These are phyloP conservation scores for Pugionium dolabratum DNA, from an alignment of 345 rosid genomes.

Conservation along the genomic window DNA sequence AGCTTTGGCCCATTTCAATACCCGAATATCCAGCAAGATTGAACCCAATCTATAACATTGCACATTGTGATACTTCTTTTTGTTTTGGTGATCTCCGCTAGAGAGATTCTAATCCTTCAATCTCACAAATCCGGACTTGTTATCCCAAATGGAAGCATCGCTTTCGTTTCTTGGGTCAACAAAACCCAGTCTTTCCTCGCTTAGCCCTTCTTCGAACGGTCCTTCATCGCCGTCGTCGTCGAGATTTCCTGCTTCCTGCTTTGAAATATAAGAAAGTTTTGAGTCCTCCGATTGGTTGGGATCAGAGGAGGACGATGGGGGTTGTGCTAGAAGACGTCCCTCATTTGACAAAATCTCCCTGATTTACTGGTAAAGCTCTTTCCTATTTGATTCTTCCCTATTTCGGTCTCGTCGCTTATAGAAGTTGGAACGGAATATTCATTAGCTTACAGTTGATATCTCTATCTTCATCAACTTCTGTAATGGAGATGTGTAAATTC, in stretches of 20 bases:
- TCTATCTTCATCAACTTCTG: too few relatives aligned
- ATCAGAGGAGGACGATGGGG: constrained; percentile 45
- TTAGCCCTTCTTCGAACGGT: constrained; percentile 30
- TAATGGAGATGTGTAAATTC: too few relatives aligned
- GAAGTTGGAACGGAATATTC: too few relatives aligned
- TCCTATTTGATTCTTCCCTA: not conserved
- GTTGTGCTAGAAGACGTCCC: constrained; percentile 82
- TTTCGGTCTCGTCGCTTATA: too few relatives aligned
- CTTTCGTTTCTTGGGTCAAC: constrained; percentile 35
- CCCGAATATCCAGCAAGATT: too few relatives aligned
- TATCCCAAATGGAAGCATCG: constrained; percentile 35
- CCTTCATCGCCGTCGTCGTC: constrained; percentile 18
- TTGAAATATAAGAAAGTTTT: constrained; percentile 31
- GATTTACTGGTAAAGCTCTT: constrained; percentile 57
- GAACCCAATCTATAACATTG: too few relatives aligned
- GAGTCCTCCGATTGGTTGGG: constrained; percentile 36
- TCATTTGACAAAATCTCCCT: constrained; percentile 73
- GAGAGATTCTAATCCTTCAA: not conserved
- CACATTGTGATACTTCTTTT: not conserved
- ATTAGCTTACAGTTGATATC: too few relatives aligned
- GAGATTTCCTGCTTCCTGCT: constrained; percentile 29
- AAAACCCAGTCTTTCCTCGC: constrained; percentile 22
- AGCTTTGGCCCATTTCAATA: too few relatives aligned
- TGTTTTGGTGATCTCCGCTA: constrained; percentile 1
- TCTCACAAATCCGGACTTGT: constrained; percentile 13